These are phyloP conservation scores for Nicotiana obtusifolia DNA, from an alignment of 257 asterid species.

Conservation along the genomic window DNA sequence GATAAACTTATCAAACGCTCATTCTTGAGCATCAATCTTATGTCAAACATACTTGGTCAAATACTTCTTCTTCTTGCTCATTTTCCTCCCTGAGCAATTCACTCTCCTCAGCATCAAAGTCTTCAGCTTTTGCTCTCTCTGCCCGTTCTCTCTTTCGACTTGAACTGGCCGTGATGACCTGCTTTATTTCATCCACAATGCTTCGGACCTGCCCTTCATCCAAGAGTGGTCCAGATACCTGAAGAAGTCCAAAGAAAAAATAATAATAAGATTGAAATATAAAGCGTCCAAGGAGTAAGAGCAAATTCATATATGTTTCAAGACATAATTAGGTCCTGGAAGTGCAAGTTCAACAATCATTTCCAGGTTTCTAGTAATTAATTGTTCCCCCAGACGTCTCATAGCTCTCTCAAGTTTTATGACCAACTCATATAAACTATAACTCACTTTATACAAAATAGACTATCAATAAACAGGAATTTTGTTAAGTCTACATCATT, in stretches of 20 bases:
- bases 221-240: slow-evolving; percentile 82
- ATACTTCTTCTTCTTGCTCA: slow-evolving; percentile 98
- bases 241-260: slow-evolving; percentile 18
- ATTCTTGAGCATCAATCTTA: not conserved
- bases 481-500: not conserved
- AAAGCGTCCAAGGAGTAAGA: not conserved
- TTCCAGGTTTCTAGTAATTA: not conserved
- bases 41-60: slow-evolving; percentile 71
- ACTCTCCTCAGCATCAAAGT: slow-evolving; percentile 96
- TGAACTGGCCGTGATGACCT: slow-evolving; percentile 87
- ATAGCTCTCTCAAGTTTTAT: not conserved
- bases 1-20: not conserved
- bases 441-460: not conserved
- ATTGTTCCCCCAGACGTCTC: not conserved
- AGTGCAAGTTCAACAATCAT: not conserved
- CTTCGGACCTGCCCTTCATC: slow-evolving; percentile 91
- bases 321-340: not conserved
- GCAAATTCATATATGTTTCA: not conserved
- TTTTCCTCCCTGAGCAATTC: slow-evolving; percentile 92
- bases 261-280: not conserved
- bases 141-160: slow-evolving; percentile 78
- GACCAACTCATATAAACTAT: not conserved
- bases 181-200: slow-evolving; percentile 88
- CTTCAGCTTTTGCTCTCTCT: slow-evolving; percentile 96
- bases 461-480: not conserved